Conservation (phyloP, 164 flowering plant species). For the Vitis rupestris region DNA sequence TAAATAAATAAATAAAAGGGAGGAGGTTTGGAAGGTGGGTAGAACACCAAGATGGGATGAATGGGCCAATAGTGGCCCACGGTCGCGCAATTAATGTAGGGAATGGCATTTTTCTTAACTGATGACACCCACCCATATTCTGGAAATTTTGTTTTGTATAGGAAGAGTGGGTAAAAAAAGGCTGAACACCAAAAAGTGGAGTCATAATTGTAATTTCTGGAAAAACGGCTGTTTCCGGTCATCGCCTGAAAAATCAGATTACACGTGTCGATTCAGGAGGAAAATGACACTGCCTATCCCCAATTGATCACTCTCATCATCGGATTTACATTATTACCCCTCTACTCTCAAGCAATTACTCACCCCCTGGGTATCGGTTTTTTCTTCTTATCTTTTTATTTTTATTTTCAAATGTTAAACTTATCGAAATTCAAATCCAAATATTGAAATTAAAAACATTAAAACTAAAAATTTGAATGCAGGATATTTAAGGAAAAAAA, state of each 20-base stretch:
- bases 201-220: conserved; percentile 12
- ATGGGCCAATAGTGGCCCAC: no score
- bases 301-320: not conserved
- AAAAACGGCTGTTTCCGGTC: conserved; percentile 7
- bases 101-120: no score
- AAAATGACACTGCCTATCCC: conserved; percentile 8
- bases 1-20: no score
- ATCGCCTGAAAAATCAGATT: not conserved
- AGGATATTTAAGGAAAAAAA: no score
- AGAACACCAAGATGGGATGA: no score
- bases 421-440: no score
- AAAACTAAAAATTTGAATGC: no score
- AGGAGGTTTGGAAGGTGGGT: no score
- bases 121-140: no score
- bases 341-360: not conserved
- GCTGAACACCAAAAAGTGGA: not conserved
- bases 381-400: not conserved
- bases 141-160: no score
- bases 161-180: not conserved
- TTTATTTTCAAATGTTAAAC: not conserved
- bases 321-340: not conserved
- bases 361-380: not conserved
- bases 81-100: no score
- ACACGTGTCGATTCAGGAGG: conserved; percentile 16
- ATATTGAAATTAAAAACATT: no score